Conservation (phyloP, 2,329 filamentous ascomycete genomes). For the Pestalotiopsis sp. region DNA sequence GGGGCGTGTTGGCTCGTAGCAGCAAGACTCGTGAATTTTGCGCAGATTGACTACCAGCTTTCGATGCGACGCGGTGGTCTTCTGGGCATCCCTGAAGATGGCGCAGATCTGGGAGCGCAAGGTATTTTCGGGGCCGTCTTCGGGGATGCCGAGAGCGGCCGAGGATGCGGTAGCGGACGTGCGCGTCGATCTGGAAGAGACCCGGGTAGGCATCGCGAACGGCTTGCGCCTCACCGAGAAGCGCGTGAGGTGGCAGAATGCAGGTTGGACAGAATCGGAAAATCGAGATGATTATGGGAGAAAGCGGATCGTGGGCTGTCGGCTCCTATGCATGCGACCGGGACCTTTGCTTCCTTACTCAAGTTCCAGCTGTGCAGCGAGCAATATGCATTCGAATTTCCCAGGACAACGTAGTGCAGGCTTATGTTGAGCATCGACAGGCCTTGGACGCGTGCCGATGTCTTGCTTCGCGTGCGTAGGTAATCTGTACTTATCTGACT, state of each 20-base stretch:
- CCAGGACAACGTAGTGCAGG: too few species aligned
- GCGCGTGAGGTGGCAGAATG: neutral
- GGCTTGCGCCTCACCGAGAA: neutral
- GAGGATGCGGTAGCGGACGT: slow-evolving; percentile 43
- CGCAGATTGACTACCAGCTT: slow-evolving; percentile 86
- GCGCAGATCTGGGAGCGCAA: slow-evolving; percentile 74
- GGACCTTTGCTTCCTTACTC: too few species aligned
- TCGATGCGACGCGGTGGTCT: slow-evolving; percentile 84
- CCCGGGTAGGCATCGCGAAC: slow-evolving; percentile 50
- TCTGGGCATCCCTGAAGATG: slow-evolving; percentile 81
- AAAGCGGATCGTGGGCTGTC: neutral
- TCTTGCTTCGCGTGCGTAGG: neutral
- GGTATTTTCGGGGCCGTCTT: slow-evolving; percentile 70
- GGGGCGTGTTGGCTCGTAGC: slow-evolving; percentile 59
- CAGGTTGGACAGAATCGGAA: neutral
- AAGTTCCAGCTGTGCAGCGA: too few species aligned
- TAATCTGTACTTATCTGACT: neutral
- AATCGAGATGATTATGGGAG: neutral
- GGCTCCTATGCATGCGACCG: too few species aligned
- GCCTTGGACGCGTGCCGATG: too few species aligned
- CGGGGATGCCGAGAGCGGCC: slow-evolving; percentile 55
- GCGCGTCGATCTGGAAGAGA: slow-evolving; percentile 48
- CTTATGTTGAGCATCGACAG: too few species aligned
- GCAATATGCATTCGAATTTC: too few species aligned
- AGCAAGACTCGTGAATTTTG: slow-evolving; percentile 88